These are phyloP conservation scores for Abelmoschus esculentus DNA, from an alignment of 345 rosid species.

Conservation along the genomic window DNA sequence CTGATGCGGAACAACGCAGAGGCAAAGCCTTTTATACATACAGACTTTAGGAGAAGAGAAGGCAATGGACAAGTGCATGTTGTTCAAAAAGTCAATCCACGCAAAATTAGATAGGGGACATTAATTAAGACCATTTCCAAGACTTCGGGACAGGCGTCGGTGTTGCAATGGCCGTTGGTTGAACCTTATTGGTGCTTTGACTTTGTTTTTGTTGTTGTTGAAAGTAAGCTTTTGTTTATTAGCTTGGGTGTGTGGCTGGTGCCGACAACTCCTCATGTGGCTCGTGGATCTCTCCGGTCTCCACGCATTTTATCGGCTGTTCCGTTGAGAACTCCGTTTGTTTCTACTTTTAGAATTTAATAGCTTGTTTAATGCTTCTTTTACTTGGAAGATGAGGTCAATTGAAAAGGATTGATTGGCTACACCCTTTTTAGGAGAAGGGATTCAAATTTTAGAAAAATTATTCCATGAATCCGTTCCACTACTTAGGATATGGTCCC, in stretches of 20 bases:
- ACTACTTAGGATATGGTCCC: too few relatives aligned
- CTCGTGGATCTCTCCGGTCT: constrained; percentile 2
- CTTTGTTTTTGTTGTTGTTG: not conserved
- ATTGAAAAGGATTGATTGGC: not conserved
- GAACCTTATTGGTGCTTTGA: not conserved
- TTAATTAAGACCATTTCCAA: constrained; percentile 19
- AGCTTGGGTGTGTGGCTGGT: not conserved
- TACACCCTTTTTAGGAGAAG: not conserved
- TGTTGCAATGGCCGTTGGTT: constrained; percentile 11
- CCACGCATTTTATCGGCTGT: constrained; percentile 7
- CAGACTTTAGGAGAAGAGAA: not conserved
- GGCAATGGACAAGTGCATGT: not conserved
- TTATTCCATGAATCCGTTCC: too few relatives aligned
- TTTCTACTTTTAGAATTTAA: not conserved
- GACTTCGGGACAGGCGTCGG: constrained; percentile 15
- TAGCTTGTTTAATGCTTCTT: not conserved
- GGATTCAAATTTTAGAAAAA: too few relatives aligned
- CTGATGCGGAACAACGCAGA: not conserved
- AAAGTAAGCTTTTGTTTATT: too few relatives aligned
- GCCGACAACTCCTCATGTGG: constrained; percentile 13
- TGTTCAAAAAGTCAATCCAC: constrained; percentile 29
- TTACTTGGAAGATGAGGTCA: not conserved
- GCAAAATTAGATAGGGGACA: constrained; percentile 19
- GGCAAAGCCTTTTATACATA: not conserved
- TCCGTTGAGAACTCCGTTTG: not conserved